These are phyloP conservation scores for Terfezia boudieri DNA, from an alignment of 495 filamentous ascomycete genomes.

Conservation along the genomic window DNA sequence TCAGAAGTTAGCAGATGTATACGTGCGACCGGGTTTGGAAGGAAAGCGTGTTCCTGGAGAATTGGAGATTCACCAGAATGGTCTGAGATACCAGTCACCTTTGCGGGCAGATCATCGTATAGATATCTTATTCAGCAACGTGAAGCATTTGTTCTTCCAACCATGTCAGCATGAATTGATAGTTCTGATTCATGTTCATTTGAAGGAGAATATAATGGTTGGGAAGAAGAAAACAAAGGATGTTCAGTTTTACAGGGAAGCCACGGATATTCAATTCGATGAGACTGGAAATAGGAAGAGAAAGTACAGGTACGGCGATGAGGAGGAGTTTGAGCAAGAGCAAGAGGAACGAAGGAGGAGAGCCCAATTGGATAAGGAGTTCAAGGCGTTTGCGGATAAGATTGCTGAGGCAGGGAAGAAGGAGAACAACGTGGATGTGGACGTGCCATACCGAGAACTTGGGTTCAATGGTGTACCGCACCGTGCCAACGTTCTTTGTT, in stretches of 20 bases:
- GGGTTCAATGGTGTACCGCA: conserved; percentile 93
- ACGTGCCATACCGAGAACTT: conserved; percentile 89
- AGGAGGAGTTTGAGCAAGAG: conserved; percentile 96
- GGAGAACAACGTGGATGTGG: conserved; percentile 54
- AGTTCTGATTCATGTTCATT: conserved; percentile 91
- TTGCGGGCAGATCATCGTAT: conserved; percentile 58
- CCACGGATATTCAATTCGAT: conserved; percentile 95
- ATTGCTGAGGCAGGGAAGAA: conserved; percentile 79
- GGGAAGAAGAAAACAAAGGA: conserved; percentile 98
- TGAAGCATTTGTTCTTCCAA: conserved; percentile 98
- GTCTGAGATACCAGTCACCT: conserved; percentile 88
- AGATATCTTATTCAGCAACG: conserved; percentile 93
- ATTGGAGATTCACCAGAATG: conserved; percentile 94
- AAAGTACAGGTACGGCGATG: conserved; percentile 94
- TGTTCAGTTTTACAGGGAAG: conserved; percentile 94
- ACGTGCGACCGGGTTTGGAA: conserved; percentile 81
- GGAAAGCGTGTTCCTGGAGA: conserved; percentile 88
- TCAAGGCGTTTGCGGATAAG: conserved; percentile 94
- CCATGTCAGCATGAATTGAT: conserved; percentile 88
- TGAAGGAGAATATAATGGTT: conserved; percentile 95
- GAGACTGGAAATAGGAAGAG: conserved; percentile 96
- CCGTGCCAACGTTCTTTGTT: conserved; percentile 80
- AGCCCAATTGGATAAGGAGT: conserved; percentile 79
- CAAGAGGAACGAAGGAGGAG: conserved; percentile 85
- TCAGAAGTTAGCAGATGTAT: conserved; percentile 67